A percentile compares a stretch with the other conserved stretches of the same genome.
Conservation (phyloP, 495 filamentous ascomycete species). For the Xylaria cubensis region DNA sequence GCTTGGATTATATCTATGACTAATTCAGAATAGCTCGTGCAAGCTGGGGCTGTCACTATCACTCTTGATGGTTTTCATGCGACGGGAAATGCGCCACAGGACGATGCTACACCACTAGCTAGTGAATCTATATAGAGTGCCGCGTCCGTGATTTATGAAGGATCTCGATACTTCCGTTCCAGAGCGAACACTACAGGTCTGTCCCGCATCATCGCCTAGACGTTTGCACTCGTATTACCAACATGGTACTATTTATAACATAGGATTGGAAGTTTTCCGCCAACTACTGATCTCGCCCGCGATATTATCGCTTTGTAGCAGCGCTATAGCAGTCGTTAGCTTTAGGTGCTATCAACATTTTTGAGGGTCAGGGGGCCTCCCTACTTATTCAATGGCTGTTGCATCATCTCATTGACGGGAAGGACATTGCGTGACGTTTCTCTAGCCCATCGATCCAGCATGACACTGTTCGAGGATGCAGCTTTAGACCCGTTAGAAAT, state of each 20-base stretch:
- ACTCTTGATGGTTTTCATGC: slow-evolving; percentile 80
- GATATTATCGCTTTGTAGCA: slow-evolving; percentile 26
- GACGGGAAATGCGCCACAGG: slow-evolving; percentile 34
- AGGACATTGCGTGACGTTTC: slow-evolving; percentile 47
- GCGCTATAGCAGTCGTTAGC: slow-evolving; percentile 31
- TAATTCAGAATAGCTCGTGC: slow-evolving; percentile 69
- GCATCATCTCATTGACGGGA: slow-evolving; percentile 47
- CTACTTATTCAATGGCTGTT: slow-evolving; percentile 34
- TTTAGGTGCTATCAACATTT: slow-evolving; percentile 12
- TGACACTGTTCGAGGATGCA: slow-evolving; percentile 35
- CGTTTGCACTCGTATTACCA: slow-evolving; percentile 19
- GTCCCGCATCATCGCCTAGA: not conserved
- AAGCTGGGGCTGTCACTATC: slow-evolving; percentile 90
- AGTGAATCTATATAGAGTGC: slow-evolving; percentile 35
- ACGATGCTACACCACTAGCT: slow-evolving; percentile 28
- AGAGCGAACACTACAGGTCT: slow-evolving; percentile 15
- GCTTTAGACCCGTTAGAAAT: slow-evolving; percentile 13
- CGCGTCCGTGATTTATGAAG: slow-evolving; percentile 38
- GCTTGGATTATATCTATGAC: slow-evolving; percentile 30
- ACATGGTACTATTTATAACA: slow-evolving; percentile 18
- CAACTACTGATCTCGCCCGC: slow-evolving; percentile 1
- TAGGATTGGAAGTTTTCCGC: not conserved
- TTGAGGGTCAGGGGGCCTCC: slow-evolving; percentile 12
- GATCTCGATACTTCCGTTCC: slow-evolving; percentile 27
- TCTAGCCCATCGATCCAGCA: slow-evolving; percentile 47